Percentiles rank a stretch among this genome's conserved stretches.
These are phyloP conservation scores for Vachellia pachyceras DNA, from an alignment of 306 rosid species.

Conservation along the genomic window DNA sequence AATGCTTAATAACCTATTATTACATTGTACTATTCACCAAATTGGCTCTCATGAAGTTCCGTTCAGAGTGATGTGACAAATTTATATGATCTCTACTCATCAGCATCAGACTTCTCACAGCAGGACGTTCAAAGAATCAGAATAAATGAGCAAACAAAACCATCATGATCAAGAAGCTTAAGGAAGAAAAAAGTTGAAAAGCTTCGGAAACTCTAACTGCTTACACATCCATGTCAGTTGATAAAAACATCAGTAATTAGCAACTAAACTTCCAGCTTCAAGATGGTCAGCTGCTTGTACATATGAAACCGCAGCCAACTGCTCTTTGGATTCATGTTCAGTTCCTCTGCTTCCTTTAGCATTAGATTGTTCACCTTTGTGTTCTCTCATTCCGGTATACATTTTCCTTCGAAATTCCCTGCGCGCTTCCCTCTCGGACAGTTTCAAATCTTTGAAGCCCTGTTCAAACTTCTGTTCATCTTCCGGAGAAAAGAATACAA, in stretches of 20 bases:
- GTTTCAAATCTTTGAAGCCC: conserved; percentile 66
- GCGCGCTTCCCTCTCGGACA: conserved; percentile 64
- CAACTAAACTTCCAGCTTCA: conserved; percentile 44
- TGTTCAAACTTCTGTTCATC: conserved; percentile 73
- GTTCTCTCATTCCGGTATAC: conserved; percentile 51
- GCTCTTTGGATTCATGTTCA: conserved; percentile 42
- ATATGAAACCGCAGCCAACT: conserved; percentile 51
- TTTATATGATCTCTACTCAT: not conserved
- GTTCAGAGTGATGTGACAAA: conserved; percentile 14
- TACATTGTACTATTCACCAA: conserved; percentile 5
- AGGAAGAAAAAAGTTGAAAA: not conserved
- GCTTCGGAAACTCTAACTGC: conserved; percentile 25
- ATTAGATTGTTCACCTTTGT: conserved; percentile 39
- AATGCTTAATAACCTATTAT: not conserved
- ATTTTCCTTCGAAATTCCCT: conserved; percentile 65
- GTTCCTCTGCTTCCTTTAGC: conserved; percentile 34
- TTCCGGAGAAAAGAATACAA: conserved; percentile 71
- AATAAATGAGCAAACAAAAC: conserved; percentile 11
- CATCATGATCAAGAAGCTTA: conserved; percentile 1
- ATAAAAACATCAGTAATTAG: conserved; percentile 27
- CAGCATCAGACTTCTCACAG: not conserved
- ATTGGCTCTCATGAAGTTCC: not conserved
- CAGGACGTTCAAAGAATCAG: not conserved
- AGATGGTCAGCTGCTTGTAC: conserved; percentile 47
- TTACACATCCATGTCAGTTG: conserved; percentile 25